These are phyloP conservation scores for Diplogelasinospora grovesii DNA, from an alignment of 495 filamentous ascomycete genomes.

Conservation along the genomic window DNA sequence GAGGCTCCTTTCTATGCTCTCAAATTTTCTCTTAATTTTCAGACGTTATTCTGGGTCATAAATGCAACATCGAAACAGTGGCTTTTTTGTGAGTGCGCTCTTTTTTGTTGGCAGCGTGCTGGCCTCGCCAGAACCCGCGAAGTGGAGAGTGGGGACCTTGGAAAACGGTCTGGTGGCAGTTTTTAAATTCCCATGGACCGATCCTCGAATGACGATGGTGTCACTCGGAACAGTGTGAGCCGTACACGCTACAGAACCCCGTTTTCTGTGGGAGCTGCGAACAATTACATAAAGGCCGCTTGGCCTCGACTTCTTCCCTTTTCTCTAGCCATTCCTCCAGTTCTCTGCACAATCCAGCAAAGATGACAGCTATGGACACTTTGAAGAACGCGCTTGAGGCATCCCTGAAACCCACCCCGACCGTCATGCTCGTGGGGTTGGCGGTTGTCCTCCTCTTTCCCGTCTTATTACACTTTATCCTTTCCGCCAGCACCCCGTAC, in stretches of 20 bases:
- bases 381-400: conserved; percentile 34
- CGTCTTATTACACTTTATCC: conserved; percentile 66
- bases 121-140: no score
- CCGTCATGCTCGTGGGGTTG: conserved; percentile 57
- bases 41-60: no score
- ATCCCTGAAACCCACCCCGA: conserved; percentile 44
- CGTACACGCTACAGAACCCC: no score
- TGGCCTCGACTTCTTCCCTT: not conserved
- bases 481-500: conserved; percentile 60
- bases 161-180: not conserved
- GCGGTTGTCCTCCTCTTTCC: conserved; percentile 68
- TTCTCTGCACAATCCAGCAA: not conserved
- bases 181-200: not conserved
- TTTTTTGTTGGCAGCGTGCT: no score
- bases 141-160: no score
- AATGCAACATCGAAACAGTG: no score
- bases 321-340: no score
- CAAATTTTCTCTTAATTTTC: no score
- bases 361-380: conserved; percentile 13
- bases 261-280: not conserved
- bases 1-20: no score
- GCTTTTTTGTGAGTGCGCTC: no score
- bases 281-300: not conserved
- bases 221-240: conserved; percentile 4
- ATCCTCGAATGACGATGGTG: conserved; percentile 15